Evolutionary conservation across 768 basidiomycete genomes (phyloP).

Genomic region (Tricholoma hemisulphureum): DNA sequence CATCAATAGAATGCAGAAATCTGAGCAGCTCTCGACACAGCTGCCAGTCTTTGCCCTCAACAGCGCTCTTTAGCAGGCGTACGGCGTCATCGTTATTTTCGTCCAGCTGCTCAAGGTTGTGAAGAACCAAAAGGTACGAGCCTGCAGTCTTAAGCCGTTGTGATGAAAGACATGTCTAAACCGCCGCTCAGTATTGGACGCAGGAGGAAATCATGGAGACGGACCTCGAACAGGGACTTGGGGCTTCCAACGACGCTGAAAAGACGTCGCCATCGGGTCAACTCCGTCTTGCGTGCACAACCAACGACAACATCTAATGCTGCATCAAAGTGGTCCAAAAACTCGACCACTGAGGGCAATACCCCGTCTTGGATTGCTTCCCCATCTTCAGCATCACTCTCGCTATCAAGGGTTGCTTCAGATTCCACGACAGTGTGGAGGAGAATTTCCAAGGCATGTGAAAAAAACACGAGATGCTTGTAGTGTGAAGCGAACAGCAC

Average conservation of each 20-base stretch:
- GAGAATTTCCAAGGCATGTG: constrained; percentile 91
- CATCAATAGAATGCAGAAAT: constrained; percentile 91
- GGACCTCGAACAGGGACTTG: constrained; percentile 85
- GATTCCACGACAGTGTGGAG: constrained; percentile 92
- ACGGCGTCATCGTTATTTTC: constrained; percentile 78
- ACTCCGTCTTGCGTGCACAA: constrained; percentile 95
- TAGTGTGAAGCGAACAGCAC: constrained; percentile 86
- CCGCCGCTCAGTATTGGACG: neutral
- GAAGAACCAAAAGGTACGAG: constrained; percentile 90
- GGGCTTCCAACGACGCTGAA: constrained; percentile 93
- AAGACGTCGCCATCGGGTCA: constrained; percentile 83
- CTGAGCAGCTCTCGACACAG: constrained; percentile 89
- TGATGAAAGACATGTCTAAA: constrained; percentile 69
- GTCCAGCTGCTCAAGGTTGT: constrained; percentile 88
- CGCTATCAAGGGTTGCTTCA: constrained; percentile 47
- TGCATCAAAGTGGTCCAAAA: constrained; percentile 92
- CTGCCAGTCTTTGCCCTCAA: constrained; percentile 81
- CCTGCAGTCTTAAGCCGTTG: constrained; percentile 83
- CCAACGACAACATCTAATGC: constrained; percentile 91
- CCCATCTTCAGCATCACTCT: constrained; percentile 27
- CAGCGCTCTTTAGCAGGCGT: constrained; percentile 72
- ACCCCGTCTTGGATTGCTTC: constrained; percentile 37
- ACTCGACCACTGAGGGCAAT: constrained; percentile 74
- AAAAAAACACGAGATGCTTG: constrained; percentile 85
- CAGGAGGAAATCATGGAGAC: neutral